phyloP scores from a whole-genome alignment of 2,329 filamentous ascomycete species.

The Triangularia verruculosa region DNA sequence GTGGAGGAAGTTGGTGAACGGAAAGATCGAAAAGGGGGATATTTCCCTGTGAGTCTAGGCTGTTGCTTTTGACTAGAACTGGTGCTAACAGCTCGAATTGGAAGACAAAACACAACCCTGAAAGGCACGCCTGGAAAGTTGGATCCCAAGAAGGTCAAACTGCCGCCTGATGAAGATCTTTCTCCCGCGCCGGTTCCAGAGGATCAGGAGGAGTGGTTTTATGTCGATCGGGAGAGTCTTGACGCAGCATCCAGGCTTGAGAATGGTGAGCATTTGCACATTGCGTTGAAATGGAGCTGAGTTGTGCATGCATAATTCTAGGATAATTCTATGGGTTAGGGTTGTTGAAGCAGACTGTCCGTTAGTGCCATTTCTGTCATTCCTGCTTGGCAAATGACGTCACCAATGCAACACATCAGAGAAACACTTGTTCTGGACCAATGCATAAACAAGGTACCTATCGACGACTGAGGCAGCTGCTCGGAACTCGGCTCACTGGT shows the following conservation, averaged over 20 bases:
- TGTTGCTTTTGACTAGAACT: too few relatives aligned
- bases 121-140: conserved; percentile 20
- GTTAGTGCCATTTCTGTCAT: neutral
- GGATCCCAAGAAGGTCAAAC: conserved; percentile 19
- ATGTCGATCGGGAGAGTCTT: conserved; percentile 17
- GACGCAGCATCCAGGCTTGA: neutral
- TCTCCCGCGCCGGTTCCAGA: conserved; percentile 61
- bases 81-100: conserved; percentile 14
- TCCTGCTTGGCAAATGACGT: neutral
- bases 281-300: neutral
- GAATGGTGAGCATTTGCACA: neutral
- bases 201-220: conserved; percentile 98
- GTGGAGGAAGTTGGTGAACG: conserved; percentile 90
- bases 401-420: neutral
- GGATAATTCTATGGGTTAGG: neutral
- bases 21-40: conserved; percentile 74
- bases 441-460: neutral
- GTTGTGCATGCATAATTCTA: neutral
- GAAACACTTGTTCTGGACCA: neutral
- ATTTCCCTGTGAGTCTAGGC: conserved; percentile 75
- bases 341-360: neutral
- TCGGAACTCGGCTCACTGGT: neutral
- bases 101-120: conserved; percentile 25
- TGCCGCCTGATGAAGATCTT: conserved; percentile 77
- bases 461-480: too few relatives aligned